Evolutionary conservation across 2,329 filamentous ascomycete genomes (phyloP).

Genomic region (Xylariaceae sp.): DNA sequence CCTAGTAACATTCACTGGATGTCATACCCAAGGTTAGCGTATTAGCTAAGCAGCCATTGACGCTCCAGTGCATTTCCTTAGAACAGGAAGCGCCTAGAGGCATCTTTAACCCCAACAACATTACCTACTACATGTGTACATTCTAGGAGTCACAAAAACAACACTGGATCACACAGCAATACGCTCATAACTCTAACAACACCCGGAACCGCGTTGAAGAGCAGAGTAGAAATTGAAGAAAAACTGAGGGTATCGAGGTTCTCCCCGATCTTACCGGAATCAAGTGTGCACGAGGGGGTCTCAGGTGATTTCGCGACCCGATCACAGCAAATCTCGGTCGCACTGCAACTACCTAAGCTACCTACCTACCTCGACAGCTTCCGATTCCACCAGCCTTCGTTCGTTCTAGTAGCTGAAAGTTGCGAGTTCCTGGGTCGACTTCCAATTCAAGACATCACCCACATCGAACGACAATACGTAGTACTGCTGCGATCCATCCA

Average conservation of each 20-base stretch:
- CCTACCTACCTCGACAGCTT: neutral
- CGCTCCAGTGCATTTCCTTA: constrained; percentile 16
- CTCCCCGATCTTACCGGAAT: neutral
- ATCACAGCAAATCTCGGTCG: too few species aligned
- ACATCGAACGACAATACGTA: constrained; percentile 11
- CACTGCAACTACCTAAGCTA: neutral
- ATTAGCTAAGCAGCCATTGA: constrained; percentile 25
- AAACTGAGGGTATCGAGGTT: too few species aligned
- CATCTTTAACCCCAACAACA: constrained; percentile 22
- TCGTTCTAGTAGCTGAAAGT: too few species aligned
- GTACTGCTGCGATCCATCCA: neutral
- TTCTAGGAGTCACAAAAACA: constrained; percentile 5
- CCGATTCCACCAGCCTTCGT: too few species aligned
- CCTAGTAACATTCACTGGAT: too few species aligned
- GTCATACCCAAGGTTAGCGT: too few species aligned
- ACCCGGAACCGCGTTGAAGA: too few species aligned
- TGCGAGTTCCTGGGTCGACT: too few species aligned
- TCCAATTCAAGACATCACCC: too few species aligned
- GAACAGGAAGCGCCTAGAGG: constrained; percentile 15
- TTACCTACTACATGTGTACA: neutral
- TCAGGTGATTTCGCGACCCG: too few species aligned
- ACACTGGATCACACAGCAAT: constrained; percentile 4
- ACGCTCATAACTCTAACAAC: too few species aligned
- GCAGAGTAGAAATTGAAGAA: too few species aligned
- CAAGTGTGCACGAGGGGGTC: constrained; percentile 1